Evolutionary conservation across 2,329 filamentous ascomycete genomes (phyloP), one percentile per base, ranked within the genome.

Genomic region (Curvularia verruculosa): DNA sequence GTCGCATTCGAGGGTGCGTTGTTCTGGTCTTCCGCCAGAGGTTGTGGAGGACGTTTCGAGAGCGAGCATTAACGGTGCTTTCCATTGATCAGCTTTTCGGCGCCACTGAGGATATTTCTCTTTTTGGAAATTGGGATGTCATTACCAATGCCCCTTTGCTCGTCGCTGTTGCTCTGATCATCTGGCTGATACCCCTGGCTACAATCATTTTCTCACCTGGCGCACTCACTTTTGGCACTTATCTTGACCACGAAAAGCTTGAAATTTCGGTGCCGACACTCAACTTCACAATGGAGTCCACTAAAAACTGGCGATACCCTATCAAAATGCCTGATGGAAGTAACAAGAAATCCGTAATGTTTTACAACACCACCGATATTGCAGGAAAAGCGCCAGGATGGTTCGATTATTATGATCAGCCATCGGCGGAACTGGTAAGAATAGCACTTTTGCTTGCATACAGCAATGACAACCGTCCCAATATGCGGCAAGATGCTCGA

Each of bases 131-230:
- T 36, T 73, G 71, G 70, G 72, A 75, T 44, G 64, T 64, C 3
- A 54, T 75, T 7, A 66, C 62, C 12, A 69, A 68, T 39, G 71
- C 71, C 8, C 70, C 70, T 10, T 10, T 72, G 1, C 60, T 66
- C 9, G 66, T 66, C 2, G 44, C 54, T 7, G 71, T 76, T 24
- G 72, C 73, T 1, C 36, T 71, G 28, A 59, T 71, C 1, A 69
- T 73, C 34, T 77, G 72, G 73, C 39, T 76, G 1, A 75, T 75
- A 21, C 74, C 74, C 12, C 49, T 77, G 19, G 74, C 74, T 4
- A 75, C 73, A 3, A 73, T 77, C 24, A 73, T 77, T 52, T 73
- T 81, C 41, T 72, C 71, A 5, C 74, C 74, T 10, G 72, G 72
- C 24, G 69, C 74, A 2, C 60, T 76, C 13, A 74, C 72, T 1